These are phyloP conservation scores for Fragaria ananassa DNA, from an alignment of 306 rosid species.

Conservation along the genomic window DNA sequence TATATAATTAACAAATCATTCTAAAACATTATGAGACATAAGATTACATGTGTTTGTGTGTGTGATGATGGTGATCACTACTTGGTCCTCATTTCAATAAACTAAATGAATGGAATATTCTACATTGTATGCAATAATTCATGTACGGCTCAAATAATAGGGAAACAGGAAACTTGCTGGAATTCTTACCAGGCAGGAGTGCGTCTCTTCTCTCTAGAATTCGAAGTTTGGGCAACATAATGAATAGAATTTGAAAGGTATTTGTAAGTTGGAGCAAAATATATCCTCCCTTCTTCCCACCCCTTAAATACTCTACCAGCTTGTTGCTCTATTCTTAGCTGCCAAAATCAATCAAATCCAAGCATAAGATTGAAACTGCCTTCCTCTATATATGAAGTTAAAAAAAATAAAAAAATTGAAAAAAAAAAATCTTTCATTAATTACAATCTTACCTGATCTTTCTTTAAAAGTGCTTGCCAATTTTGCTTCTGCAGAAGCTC, in stretches of 20 bases:
- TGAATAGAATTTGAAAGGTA: slow-evolving; percentile 71
- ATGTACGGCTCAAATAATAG: background rate
- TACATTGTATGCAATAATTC: slow-evolving; percentile 1
- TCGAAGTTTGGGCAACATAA: slow-evolving; percentile 60
- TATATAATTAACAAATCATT: background rate
- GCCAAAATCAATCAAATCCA: slow-evolving; percentile 21
- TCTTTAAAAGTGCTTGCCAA: slow-evolving; percentile 79
- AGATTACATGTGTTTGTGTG: background rate
- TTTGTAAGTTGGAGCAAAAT: slow-evolving; percentile 90
- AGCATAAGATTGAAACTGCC: background rate
- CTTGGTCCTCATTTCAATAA: slow-evolving; percentile 1
- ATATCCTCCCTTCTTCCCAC: slow-evolving; percentile 85
- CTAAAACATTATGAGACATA: slow-evolving; percentile 2
- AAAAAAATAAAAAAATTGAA: background rate
- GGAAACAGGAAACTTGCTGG: background rate
- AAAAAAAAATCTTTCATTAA: background rate
- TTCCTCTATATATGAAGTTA: background rate
- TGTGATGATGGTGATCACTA: slow-evolving; percentile 20
- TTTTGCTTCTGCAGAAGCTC: slow-evolving; percentile 64
- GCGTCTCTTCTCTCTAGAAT: slow-evolving; percentile 65
- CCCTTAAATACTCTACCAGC: slow-evolving; percentile 86
- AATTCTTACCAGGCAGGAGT: slow-evolving; percentile 89
- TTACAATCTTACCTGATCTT: slow-evolving; percentile 64
- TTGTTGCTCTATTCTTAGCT: slow-evolving; percentile 72
- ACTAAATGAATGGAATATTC: background rate